Percentiles rank a stretch among this genome's conserved stretches.
Conservation (phyloP, 2,329 filamentous ascomycete species). For the Fusarium torulosum region DNA sequence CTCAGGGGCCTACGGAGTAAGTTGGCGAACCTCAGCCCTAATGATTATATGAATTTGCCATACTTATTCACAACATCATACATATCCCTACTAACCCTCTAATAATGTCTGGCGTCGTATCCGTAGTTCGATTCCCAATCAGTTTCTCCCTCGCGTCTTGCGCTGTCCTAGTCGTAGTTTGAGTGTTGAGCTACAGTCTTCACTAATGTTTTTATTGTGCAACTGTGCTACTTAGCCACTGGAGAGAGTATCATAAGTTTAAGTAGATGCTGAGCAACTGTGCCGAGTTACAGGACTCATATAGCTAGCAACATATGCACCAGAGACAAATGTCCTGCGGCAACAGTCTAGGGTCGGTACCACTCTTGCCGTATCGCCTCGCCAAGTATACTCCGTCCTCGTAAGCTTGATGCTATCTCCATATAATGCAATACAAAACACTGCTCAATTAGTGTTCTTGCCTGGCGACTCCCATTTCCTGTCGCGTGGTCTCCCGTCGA, state of each 20-base stretch:
- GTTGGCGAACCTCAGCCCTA: slow-evolving; percentile 28
- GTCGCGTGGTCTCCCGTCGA: slow-evolving; percentile 8
- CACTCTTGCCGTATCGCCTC: neutral
- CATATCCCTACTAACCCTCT: too few relatives aligned
- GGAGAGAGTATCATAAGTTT: neutral
- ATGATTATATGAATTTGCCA: neutral
- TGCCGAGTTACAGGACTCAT: neutral
- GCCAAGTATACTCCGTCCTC: neutral
- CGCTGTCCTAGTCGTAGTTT: neutral
- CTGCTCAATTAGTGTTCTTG: neutral
- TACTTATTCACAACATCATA: too few relatives aligned
- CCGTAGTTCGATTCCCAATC: slow-evolving; percentile 12
- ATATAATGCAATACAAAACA: neutral
- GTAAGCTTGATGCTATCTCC: neutral
- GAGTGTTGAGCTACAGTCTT: neutral
- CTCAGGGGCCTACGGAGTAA: slow-evolving; percentile 9
- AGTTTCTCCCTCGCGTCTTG: neutral
- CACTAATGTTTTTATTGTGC: neutral
- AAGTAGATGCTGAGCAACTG: neutral
- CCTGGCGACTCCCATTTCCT: neutral
- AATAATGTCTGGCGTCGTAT: too few relatives aligned
- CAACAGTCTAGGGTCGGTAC: neutral
- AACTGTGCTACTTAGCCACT: neutral
- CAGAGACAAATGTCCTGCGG: neutral
- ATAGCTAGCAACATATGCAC: neutral